phyloP scores from a whole-genome alignment of 371 early-diverging fungal species.

The Mortierella sp. region DNA sequence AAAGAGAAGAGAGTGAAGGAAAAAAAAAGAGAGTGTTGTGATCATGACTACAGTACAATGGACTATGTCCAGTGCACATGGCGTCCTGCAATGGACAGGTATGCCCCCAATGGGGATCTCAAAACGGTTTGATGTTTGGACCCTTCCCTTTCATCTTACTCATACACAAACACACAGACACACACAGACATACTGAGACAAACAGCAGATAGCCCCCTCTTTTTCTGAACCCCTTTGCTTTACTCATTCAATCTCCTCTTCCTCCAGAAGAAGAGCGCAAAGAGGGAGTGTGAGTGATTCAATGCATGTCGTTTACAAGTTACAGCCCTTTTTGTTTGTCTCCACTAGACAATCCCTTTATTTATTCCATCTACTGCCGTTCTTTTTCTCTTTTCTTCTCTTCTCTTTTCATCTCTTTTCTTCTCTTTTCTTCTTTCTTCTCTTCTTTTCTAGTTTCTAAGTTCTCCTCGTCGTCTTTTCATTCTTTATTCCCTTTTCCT shows the following conservation, averaged over 20 bases:
- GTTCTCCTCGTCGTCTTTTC: neutral
- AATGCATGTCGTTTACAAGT: no score
- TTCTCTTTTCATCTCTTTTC: neutral
- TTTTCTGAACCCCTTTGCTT: no score
- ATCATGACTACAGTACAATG: neutral
- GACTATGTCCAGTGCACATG: neutral
- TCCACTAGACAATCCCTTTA: neutral
- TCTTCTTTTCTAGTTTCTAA: neutral
- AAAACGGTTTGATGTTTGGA: slow-evolving; percentile 10
- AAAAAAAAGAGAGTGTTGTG: neutral
- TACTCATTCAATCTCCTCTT: no score
- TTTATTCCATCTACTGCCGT: neutral
- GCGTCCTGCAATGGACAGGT: neutral
- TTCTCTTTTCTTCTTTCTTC: neutral
- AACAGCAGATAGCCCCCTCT: neutral
- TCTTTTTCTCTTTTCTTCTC: neutral
- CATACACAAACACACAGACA: neutral
- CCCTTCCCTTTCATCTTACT: neutral
- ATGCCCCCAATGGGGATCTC: neutral
- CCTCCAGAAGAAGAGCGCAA: no score
- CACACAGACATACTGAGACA: neutral
- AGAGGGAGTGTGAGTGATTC: no score
- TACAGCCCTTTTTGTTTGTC: neutral
- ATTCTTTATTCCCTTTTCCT: neutral
- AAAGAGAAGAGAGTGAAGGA: neutral